These are phyloP conservation scores for Laguncularia racemosa DNA, from an alignment of 345 rosid species.

Conservation along the genomic window DNA sequence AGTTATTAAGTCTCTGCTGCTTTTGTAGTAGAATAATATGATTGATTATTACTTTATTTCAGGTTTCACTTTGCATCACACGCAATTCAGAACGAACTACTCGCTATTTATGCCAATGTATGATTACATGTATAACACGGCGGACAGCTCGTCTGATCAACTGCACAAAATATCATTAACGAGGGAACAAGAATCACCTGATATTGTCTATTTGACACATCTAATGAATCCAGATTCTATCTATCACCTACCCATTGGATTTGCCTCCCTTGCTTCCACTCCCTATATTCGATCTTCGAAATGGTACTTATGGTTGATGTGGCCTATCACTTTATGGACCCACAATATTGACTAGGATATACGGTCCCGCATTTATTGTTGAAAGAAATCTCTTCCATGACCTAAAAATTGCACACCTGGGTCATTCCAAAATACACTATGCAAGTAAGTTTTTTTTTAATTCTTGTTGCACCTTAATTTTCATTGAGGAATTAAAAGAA, in stretches of 20 bases:
- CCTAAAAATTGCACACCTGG: conserved; percentile 60
- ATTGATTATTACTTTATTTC: background rate
- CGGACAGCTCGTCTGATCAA: conserved; percentile 10
- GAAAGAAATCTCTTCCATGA: conserved; percentile 45
- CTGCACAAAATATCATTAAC: background rate
- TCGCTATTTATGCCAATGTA: conserved; percentile 16
- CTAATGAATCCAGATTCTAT: conserved; percentile 53
- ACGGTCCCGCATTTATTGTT: conserved; percentile 35
- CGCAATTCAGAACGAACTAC: conserved; percentile 14
- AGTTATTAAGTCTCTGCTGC: no score
- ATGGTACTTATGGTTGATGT: conserved; percentile 42
- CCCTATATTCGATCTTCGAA: conserved; percentile 25
- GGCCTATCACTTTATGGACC: conserved; percentile 58
- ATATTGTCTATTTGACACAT: conserved; percentile 62
- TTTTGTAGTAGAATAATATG: no score
- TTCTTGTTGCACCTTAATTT: no score
- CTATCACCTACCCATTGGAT: conserved; percentile 51
- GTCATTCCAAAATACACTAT: conserved; percentile 51
- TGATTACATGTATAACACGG: conserved; percentile 12
- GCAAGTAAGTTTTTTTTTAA: conserved; percentile 29
- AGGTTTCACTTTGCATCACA: conserved; percentile 18
- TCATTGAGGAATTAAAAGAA: no score
- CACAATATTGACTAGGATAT: conserved; percentile 34
- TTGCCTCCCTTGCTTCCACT: conserved; percentile 46
- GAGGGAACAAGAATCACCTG: conserved; percentile 41